Percentiles rank a stretch among this genome's conserved stretches.
Evolutionary conservation across 2,329 filamentous ascomycete genomes (phyloP).

Genomic region (Bipolaris sorokiniana): DNA sequence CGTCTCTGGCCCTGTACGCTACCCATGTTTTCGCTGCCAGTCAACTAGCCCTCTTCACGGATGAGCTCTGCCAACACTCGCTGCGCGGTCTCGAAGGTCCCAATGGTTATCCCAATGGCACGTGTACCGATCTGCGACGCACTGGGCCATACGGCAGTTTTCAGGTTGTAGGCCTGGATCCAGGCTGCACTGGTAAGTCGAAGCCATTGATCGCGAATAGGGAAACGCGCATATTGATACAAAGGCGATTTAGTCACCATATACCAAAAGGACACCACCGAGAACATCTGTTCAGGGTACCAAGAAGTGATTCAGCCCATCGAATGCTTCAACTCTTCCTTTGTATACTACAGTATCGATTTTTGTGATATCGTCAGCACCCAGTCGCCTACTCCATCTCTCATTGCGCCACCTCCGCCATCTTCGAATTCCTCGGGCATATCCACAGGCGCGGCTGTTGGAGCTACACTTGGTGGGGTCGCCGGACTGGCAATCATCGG

Average conservation of each 20-base stretch:
- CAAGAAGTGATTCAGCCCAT: slow-evolving; percentile 11
- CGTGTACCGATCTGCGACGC: slow-evolving; percentile 21
- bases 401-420: neutral
- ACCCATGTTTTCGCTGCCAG: neutral
- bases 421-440: slow-evolving; percentile 4
- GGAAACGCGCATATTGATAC: neutral
- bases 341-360: slow-evolving; percentile 14
- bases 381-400: neutral
- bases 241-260: slow-evolving; percentile 7
- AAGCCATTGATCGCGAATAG: neutral
- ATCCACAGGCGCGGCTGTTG: slow-evolving; percentile 9
- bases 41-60: slow-evolving; percentile 20
- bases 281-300: slow-evolving; percentile 10
- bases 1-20: neutral
- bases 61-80: slow-evolving; percentile 18
- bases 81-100: slow-evolving; percentile 17
- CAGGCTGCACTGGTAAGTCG: slow-evolving; percentile 31
- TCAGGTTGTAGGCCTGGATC: slow-evolving; percentile 32
- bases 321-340: slow-evolving; percentile 14
- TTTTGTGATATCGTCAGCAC: slow-evolving; percentile 5
- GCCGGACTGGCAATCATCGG: slow-evolving; percentile 1
- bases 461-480: slow-evolving; percentile 7
- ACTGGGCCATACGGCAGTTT: slow-evolving; percentile 27
- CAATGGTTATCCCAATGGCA: slow-evolving; percentile 27
- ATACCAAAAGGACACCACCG: slow-evolving; percentile 10